Evolutionary conservation across 345 rosid genomes (phyloP).

Genomic region (Hibiscus syriacus): DNA sequence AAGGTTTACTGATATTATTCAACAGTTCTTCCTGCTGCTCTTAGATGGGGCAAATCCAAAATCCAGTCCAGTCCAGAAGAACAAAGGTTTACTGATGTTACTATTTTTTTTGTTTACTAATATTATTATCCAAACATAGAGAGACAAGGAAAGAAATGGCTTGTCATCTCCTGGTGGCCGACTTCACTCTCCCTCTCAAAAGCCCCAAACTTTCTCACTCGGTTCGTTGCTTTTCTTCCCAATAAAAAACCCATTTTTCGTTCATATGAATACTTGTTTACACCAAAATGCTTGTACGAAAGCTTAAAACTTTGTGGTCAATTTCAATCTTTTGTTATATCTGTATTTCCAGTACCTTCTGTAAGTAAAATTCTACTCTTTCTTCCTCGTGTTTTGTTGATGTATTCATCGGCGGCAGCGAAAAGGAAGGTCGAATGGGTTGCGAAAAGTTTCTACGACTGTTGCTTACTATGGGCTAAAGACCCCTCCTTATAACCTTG

Average conservation of each 20-base stretch:
- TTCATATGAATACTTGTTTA: not conserved
- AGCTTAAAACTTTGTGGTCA: not conserved
- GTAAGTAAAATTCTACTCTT: not conserved
- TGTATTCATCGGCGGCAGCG: conserved; percentile 24
- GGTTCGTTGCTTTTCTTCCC: conserved; percentile 10
- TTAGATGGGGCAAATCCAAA: too few species aligned
- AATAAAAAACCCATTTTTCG: not conserved
- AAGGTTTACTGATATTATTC: too few species aligned
- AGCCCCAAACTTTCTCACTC: conserved; percentile 12
- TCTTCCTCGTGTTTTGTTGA: not conserved
- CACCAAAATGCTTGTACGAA: not conserved
- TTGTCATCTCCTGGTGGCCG: conserved; percentile 17
- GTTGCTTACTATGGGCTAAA: conserved; percentile 72
- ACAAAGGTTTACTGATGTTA: not conserved
- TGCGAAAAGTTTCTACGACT: conserved; percentile 31
- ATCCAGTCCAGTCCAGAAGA: not conserved
- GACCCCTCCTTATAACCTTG: conserved; percentile 86
- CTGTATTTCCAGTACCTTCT: not conserved
- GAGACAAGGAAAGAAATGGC: conserved; percentile 16
- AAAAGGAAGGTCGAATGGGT: conserved; percentile 25
- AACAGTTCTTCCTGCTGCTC: too few species aligned
- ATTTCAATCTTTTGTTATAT: not conserved
- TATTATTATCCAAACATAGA: not conserved
- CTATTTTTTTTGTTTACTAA: not conserved
- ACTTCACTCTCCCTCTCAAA: conserved; percentile 21